Evolutionary conservation across 2,329 filamentous ascomycete genomes (phyloP).

Genomic region (Triangularia verruculosa): DNA sequence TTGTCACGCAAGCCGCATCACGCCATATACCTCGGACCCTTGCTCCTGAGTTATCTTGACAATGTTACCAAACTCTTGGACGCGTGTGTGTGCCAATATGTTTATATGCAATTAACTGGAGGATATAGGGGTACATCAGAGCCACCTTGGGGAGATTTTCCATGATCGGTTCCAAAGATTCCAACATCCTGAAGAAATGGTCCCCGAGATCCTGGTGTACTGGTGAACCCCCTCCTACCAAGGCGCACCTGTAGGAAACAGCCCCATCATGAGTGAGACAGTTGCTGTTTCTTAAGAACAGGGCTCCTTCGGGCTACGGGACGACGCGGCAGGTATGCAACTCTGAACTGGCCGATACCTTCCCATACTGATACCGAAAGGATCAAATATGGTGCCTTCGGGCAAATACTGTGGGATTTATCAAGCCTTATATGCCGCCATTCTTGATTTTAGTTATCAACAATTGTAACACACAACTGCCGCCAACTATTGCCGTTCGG

Average conservation of each 20-base stretch:
- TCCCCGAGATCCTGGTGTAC: constrained; percentile 4
- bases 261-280: constrained; percentile 15
- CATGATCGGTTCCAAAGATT: not conserved
- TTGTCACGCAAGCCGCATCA: not conserved
- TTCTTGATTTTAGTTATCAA: not conserved
- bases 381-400: not conserved
- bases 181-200: constrained; percentile 11
- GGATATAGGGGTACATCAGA: not conserved
- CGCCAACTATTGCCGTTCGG: not conserved
- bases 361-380: not conserved
- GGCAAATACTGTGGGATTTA: not conserved
- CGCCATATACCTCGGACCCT: not conserved
- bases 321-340: not conserved
- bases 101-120: not conserved
- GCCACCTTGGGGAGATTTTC: not conserved
- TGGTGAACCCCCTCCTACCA: not conserved
- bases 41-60: not conserved
- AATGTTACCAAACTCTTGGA: not conserved
- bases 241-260: not conserved
- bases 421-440: not conserved
- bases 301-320: not conserved
- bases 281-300: constrained; percentile 14
- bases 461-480: not conserved
- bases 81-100: not conserved
- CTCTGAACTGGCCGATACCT: not conserved